Percentiles rank a stretch among this genome's conserved stretches.
Conservation (phyloP, 2,329 filamentous ascomycete genomes). For the Chalaropsis thielavioides region DNA sequence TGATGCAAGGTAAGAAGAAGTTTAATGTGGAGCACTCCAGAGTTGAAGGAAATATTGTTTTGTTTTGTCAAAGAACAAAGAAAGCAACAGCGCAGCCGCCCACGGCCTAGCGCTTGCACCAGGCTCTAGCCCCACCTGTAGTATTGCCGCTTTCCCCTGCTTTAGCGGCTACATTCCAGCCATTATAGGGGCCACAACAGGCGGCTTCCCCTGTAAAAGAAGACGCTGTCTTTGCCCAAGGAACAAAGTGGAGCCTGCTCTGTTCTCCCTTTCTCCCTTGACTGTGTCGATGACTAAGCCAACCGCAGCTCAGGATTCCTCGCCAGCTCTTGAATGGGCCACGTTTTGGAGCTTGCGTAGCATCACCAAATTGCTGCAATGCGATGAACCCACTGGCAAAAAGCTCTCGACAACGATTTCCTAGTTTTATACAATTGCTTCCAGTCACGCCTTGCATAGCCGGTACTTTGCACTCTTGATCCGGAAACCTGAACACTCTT, state of each 20-base stretch:
- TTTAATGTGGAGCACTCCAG: neutral
- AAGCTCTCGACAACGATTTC: slow-evolving; percentile 5
- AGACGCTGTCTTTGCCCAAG: neutral
- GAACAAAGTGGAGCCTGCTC: neutral
- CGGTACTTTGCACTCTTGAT: neutral
- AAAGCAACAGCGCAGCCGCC: neutral
- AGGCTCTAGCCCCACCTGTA: neutral
- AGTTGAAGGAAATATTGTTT: neutral
- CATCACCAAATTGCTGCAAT: slow-evolving; percentile 10
- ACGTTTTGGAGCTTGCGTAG: slow-evolving; percentile 18
- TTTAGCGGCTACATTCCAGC: neutral
- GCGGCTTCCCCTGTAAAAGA: neutral
- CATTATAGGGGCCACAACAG: neutral
- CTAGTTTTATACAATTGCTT: neutral
- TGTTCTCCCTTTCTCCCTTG: neutral
- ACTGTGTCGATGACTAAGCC: slow-evolving; percentile 9
- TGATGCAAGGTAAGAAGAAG: neutral
- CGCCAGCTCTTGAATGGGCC: slow-evolving; percentile 15
- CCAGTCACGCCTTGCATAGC: neutral
- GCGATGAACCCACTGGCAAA: neutral
- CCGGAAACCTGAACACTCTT: neutral
- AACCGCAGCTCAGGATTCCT: neutral
- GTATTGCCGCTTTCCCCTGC: neutral
- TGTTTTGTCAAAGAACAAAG: neutral
- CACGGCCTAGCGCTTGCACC: neutral